A percentile compares a stretch with the other conserved stretches of the same genome.
phyloP scores from a whole-genome alignment of 1,284 basidiomycete genomes.

The Melampsora larici-populina region DNA sequence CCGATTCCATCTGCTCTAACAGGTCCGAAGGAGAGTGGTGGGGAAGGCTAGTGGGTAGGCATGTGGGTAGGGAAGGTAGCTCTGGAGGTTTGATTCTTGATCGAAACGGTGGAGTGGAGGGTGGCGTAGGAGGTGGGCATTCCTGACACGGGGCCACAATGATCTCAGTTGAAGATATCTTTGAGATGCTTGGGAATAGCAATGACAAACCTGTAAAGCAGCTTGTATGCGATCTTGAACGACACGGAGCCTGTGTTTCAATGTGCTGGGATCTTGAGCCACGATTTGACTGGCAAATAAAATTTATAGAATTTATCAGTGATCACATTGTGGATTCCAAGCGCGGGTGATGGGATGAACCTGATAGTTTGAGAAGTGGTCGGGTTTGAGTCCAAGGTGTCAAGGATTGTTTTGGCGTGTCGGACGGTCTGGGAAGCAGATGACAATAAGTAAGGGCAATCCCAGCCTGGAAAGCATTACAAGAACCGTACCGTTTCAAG shows the following conservation, averaged over 20 bases:
- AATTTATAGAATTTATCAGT: background rate
- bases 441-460: background rate
- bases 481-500: background rate
- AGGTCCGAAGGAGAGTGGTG: no score
- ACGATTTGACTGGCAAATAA: background rate
- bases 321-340: background rate
- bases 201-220: background rate
- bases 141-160: conserved; percentile 25
- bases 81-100: conserved; percentile 35
- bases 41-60: conserved; percentile 42
- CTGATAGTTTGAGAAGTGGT: conserved; percentile 1
- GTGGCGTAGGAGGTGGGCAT: conserved; percentile 43
- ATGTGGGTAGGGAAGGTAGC: conserved; percentile 49
- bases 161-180: conserved; percentile 27
- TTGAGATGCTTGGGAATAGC: background rate
- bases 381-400: background rate
- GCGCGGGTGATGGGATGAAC: background rate
- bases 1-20: conserved; percentile 41
- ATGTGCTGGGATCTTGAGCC: background rate
- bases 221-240: background rate
- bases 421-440: background rate
- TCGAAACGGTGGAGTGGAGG: conserved; percentile 35
- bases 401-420: conserved; percentile 2
- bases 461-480: background rate
- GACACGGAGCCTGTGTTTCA: conserved; percentile 2